These are phyloP conservation scores for Grigorovia humatica DNA, from an alignment of 805 yeast species.

Conservation along the genomic window DNA sequence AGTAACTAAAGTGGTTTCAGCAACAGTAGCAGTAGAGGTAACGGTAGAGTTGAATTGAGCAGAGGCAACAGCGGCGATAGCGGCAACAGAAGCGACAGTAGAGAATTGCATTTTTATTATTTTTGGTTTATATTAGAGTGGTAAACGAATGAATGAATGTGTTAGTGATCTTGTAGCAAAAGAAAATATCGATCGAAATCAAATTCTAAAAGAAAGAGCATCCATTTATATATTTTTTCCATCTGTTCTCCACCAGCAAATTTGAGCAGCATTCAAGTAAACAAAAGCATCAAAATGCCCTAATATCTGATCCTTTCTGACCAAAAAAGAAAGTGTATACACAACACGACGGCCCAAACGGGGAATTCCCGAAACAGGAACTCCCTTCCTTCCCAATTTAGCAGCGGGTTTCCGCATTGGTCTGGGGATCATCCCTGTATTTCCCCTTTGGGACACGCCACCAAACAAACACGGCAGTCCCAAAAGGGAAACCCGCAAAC, in stretches of 20 bases:
- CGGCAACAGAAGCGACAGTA: conserved; percentile 31
- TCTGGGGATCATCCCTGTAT: not conserved
- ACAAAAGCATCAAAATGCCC: not conserved
- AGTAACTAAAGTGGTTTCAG: conserved; percentile 28
- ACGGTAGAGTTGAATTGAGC: conserved; percentile 21
- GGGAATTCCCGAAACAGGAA: not conserved
- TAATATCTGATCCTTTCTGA: not conserved
- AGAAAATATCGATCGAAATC: not conserved
- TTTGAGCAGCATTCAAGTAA: not conserved
- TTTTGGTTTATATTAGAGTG: not conserved
- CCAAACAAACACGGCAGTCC: not conserved
- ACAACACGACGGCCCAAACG: not conserved
- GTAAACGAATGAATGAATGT: not conserved
- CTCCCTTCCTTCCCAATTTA: not conserved
- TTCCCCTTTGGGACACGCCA: not conserved
- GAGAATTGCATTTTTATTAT: conserved; percentile 32
- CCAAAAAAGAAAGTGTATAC: not conserved
- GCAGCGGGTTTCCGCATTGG: not conserved
- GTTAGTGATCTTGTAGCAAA: not conserved
- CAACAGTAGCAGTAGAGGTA: conserved; percentile 14
- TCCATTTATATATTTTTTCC: conserved; percentile 1
- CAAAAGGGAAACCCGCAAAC: not conserved
- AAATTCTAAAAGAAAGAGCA: not conserved
- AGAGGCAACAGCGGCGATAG: conserved; percentile 27
- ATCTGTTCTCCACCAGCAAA: not conserved